Conservation (phyloP, 306 rosid species). For the Trichosanthes truncata region DNA sequence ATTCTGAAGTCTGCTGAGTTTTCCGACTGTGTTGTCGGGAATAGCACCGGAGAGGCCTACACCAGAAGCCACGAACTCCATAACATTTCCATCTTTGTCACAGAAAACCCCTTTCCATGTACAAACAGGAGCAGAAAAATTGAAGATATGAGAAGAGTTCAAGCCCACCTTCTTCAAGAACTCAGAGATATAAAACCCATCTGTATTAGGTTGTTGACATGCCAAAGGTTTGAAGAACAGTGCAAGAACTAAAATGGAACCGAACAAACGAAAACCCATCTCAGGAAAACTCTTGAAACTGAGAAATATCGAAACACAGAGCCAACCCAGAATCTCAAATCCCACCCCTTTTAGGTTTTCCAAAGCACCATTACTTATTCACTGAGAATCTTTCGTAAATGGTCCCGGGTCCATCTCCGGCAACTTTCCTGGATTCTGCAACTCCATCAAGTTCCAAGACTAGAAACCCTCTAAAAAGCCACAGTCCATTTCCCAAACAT, state of each 20-base stretch:
- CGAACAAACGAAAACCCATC: conserved; percentile 65
- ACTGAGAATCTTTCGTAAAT: conserved; percentile 23
- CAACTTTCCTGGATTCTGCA: conserved; percentile 21
- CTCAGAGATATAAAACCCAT: conserved; percentile 59
- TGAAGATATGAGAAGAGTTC: conserved; percentile 28
- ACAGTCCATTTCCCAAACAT: conserved; percentile 13
- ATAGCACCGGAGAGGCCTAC: conserved; percentile 58
- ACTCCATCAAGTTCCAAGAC: conserved; percentile 15
- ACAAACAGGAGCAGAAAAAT: conserved; percentile 62
- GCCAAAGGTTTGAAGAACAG: conserved; percentile 54
- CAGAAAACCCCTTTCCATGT: conserved; percentile 72
- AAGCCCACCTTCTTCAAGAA: conserved; percentile 50
- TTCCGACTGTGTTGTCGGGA: conserved; percentile 77
- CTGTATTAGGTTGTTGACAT: conserved; percentile 79
- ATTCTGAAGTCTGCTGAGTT: conserved; percentile 57
- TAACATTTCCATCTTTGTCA: conserved; percentile 42
- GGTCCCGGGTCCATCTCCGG: conserved; percentile 19
- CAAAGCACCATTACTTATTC: conserved; percentile 20
- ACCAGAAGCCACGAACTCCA: conserved; percentile 41
- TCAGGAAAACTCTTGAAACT: conserved; percentile 9
- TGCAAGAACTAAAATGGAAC: conserved; percentile 48
- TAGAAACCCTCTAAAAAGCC: neutral
- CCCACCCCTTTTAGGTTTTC: conserved; percentile 10
- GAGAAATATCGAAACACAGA: conserved; percentile 10
- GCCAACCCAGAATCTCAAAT: conserved; percentile 14